These are phyloP conservation scores for Trypanosoma caninum DNA, from an alignment of 208 protist species.

Conservation along the genomic window DNA sequence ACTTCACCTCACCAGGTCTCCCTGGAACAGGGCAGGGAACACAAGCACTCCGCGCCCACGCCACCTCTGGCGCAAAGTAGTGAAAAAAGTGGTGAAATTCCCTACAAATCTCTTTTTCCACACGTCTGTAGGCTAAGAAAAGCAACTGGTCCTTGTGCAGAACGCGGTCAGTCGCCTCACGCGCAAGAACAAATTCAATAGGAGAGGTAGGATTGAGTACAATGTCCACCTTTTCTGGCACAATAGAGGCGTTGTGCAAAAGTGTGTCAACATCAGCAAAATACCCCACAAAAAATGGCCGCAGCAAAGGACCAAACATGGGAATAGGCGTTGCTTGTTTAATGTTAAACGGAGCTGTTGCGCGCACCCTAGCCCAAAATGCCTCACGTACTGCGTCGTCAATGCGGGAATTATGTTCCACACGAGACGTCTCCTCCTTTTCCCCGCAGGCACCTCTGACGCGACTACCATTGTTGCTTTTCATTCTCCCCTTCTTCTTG, in stretches of 20 bases:
- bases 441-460: constrained; percentile 5
- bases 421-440: background rate
- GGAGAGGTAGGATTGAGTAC: constrained; percentile 80
- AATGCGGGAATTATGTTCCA: background rate
- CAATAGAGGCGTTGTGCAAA: constrained; percentile 83
- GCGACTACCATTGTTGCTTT: background rate
- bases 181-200: constrained; percentile 81
- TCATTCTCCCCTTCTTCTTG: background rate
- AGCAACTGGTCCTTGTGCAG: constrained; percentile 74
- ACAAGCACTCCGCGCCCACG: constrained; percentile 60
- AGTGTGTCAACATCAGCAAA: constrained; percentile 86
- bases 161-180: constrained; percentile 74
- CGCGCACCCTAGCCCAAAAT: constrained; percentile 36
- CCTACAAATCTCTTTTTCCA: constrained; percentile 69
- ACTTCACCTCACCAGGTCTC: constrained; percentile 46
- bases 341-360: constrained; percentile 54
- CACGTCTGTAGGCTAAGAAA: constrained; percentile 55
- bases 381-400: constrained; percentile 7
- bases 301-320: constrained; percentile 60
- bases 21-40: constrained; percentile 60
- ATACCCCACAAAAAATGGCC: constrained; percentile 79
- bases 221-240: constrained; percentile 82
- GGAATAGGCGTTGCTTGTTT: constrained; percentile 70
- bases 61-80: constrained; percentile 60
- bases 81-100: constrained; percentile 77